phyloP scores from a whole-genome alignment of 139 green algal genomes.

The Gonium pectorale region DNA sequence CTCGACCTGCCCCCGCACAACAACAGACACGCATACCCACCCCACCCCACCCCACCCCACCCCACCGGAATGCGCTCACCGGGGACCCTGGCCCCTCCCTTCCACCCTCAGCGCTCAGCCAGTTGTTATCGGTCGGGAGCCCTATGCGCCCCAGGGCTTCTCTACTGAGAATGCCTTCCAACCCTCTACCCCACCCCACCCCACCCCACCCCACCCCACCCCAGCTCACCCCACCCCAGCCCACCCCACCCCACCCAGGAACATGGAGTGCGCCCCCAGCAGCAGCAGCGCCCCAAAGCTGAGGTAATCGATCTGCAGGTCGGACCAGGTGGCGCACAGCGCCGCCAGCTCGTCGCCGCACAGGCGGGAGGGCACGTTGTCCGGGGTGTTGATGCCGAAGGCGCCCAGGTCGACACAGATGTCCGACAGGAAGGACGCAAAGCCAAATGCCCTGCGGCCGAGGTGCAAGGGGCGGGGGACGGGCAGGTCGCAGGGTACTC shows the following conservation, averaged over 20 bases:
- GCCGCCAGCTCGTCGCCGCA: background rate
- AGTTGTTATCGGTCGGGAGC: too few relatives aligned
- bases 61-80: too few relatives aligned
- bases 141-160: too few relatives aligned
- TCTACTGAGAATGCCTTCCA: too few relatives aligned
- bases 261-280: conserved; percentile 24
- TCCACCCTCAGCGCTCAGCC: too few relatives aligned
- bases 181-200: background rate
- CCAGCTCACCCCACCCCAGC: background rate
- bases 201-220: background rate
- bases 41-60: too few relatives aligned
- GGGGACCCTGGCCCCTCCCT: too few relatives aligned
- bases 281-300: conserved; percentile 2
- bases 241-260: conserved; percentile 1
- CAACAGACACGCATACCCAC: too few relatives aligned
- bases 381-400: background rate
- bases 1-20: too few relatives aligned
- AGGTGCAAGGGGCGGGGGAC: background rate
- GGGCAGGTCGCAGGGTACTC: background rate
- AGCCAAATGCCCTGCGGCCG: background rate
- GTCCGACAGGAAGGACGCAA: background rate
- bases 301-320: conserved; percentile 4
- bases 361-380: background rate
- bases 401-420: conserved; percentile 7
- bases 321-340: conserved; percentile 5